These are phyloP conservation scores for Lathyrus sativus DNA, from an alignment of 306 rosid genomes.

Conservation along the genomic window DNA sequence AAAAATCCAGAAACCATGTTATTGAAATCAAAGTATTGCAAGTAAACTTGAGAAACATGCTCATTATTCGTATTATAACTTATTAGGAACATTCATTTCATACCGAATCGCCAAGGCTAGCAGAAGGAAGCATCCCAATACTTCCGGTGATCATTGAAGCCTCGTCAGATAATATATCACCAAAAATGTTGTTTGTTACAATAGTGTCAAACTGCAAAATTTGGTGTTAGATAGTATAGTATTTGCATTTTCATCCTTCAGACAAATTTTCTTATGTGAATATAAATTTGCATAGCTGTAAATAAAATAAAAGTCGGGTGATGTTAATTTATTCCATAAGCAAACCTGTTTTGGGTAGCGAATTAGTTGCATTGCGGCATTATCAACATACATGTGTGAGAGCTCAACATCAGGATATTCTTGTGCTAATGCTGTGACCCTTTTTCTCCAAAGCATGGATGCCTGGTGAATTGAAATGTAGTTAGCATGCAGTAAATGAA, in stretches of 20 bases:
- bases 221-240: conserved; percentile 34
- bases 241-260: conserved; percentile 25
- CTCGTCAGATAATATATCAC: conserved; percentile 93
- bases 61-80: conserved; percentile 26
- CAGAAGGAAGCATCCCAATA: conserved; percentile 99
- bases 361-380: conserved; percentile 91
- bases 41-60: conserved; percentile 36
- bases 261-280: conserved; percentile 18
- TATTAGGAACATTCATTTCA: conserved; percentile 24
- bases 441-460: conserved; percentile 88
- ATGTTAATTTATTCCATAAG: conserved; percentile 24
- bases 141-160: conserved; percentile 99
- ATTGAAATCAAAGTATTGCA: conserved; percentile 27
- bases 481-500: conserved; percentile 1
- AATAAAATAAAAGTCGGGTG: conserved; percentile 35
- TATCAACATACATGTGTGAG: conserved; percentile 96
- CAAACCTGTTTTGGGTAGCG: conserved; percentile 93
- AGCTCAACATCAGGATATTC: conserved; percentile 92
- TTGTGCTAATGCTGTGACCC: conserved; percentile 60
- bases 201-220: conserved; percentile 82
- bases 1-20: conserved; percentile 18
- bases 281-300: conserved; percentile 16
- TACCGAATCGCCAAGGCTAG: conserved; percentile 88
- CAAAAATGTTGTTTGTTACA: conserved; percentile 92
- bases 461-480: conserved; percentile 56